Base-by-base conservation (phyloP, 345 rosid genomes). In the Eucalyptus virginea region DNA sequence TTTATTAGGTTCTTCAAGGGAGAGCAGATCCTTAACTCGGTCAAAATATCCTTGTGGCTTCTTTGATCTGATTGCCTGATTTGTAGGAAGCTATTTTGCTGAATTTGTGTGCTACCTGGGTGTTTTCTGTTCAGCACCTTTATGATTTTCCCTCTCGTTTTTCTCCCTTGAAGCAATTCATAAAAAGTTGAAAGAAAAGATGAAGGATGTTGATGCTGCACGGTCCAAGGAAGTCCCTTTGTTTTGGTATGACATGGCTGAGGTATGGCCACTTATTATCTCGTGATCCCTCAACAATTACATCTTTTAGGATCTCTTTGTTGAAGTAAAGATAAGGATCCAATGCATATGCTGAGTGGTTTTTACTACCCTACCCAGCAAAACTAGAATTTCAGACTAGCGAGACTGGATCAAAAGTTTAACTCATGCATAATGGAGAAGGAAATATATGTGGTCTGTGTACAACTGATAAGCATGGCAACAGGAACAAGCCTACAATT, bases 201-300 rank as follows among this genome's bases (percentile, higher is more conserved):
- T 94, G 77, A 94, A 95, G 92, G 97, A 93, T 88, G 97, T 95
- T 19, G 96, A 91, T 86, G 95, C 93, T 91, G 96, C 92, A 77
- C 94, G 90, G 81, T 93, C 98, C 62, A 97, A 94, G 89, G 96
- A 96, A 92, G 94, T 97, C 89, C 91, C 94, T 16, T 91, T 97
- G 87, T 93, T 93, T 91, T 97, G 99, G 98, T 90, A 91, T 81
- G 99, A 97, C 87, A 96, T 96, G 98, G 99, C 98, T 52, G 97
- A 97, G 97, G 98, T 97, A 89, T 45, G 47, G 19, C 28, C 45
- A 40, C 83, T 77, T 44, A 72, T 77, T 37, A 34, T 72, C 81
- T 72, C 37, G 44, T 12, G 5, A 72, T 34, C 83, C 83, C 83
- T 77, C 83, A 37, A 37, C 0, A 24, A 37, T 44, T 37, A 21